Conservation (phyloP, 2,329 filamentous ascomycete genomes). For the Elsinoe australis region DNA sequence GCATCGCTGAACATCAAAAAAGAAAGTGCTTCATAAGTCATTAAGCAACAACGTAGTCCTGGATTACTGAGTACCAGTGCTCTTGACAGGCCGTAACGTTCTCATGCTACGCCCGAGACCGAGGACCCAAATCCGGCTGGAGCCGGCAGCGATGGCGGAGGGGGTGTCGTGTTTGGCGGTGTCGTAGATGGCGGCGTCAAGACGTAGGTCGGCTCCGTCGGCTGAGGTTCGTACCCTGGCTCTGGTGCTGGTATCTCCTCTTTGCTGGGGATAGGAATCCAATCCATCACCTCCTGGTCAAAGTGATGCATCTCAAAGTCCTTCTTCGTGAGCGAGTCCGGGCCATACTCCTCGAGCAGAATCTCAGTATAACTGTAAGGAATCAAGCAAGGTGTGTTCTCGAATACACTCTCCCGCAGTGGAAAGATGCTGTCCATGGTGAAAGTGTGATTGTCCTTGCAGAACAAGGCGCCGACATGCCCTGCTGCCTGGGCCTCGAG, state of each 20-base stretch:
- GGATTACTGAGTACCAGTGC: too few relatives aligned
- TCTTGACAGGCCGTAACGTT: too few relatives aligned
- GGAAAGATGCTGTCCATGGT: slow-evolving; percentile 50
- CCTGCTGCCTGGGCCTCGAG: slow-evolving; percentile 34
- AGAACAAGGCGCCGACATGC: slow-evolving; percentile 40
- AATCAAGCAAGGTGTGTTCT: slow-evolving; percentile 46
- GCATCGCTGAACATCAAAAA: background rate
- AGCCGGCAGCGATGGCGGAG: too few relatives aligned
- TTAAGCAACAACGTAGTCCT: too few relatives aligned
- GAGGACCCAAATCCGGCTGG: too few relatives aligned
- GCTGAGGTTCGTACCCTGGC: slow-evolving; percentile 3
- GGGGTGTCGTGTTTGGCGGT: too few relatives aligned
- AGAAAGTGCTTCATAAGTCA: background rate
- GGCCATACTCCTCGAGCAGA: slow-evolving; percentile 49
- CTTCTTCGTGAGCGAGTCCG: slow-evolving; percentile 40
- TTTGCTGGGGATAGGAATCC: slow-evolving; percentile 23
- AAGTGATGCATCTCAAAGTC: slow-evolving; percentile 40
- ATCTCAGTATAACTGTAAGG: slow-evolving; percentile 51
- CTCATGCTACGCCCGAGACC: too few relatives aligned
- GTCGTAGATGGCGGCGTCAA: background rate
- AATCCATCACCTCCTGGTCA: slow-evolving; percentile 29
- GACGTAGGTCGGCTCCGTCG: background rate
- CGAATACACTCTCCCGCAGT: slow-evolving; percentile 47
- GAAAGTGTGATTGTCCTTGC: slow-evolving; percentile 52
- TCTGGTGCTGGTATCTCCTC: slow-evolving; percentile 5